These are phyloP conservation scores for Plasmodium sp. DNA, from an alignment of 169 alveolate genomes.

Conservation along the genomic window DNA sequence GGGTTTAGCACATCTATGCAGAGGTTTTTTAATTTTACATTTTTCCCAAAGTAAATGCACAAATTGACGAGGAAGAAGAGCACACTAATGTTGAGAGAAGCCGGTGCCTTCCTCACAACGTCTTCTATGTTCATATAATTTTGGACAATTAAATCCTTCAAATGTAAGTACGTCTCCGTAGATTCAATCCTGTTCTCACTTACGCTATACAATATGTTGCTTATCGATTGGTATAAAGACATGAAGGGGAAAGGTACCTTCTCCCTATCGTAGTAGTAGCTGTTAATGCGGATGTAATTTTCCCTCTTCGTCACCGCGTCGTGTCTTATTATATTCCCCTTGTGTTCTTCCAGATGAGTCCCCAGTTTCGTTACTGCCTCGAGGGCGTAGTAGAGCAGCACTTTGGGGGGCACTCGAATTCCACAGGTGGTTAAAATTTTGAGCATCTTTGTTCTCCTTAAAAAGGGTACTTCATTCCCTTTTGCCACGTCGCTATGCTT, in stretches of 20 bases:
- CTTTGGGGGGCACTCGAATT: not conserved
- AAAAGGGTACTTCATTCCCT: not conserved
- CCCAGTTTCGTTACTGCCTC: not conserved
- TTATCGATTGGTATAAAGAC: not conserved
- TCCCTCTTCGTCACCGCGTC: slow-evolving; percentile 13
- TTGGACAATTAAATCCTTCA: slow-evolving; percentile 1
- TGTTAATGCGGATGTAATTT: not conserved
- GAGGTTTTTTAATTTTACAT: not conserved
- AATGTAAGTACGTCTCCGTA: not conserved
- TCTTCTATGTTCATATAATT: slow-evolving; percentile 13
- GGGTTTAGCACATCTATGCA: slow-evolving; percentile 22
- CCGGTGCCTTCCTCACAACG: slow-evolving; percentile 23
- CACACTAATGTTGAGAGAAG: slow-evolving; percentile 40
- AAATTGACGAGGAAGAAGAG: slow-evolving; percentile 17
- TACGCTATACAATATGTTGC: slow-evolving; percentile 5
- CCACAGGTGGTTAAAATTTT: slow-evolving; percentile 25
- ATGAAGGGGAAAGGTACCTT: not conserved
- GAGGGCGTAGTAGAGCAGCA: not conserved
- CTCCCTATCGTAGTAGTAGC: slow-evolving; percentile 21
- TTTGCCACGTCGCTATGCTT: not conserved
- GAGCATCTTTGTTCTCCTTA: slow-evolving; percentile 1
- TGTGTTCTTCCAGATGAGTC: not conserved
- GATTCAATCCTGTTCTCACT: slow-evolving; percentile 11
- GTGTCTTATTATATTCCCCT: slow-evolving; percentile 8
- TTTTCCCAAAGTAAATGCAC: not conserved